These are phyloP conservation scores for Globisporangium ultimum DNA, from an alignment of 352 stramenopile genomes.

Conservation along the genomic window DNA sequence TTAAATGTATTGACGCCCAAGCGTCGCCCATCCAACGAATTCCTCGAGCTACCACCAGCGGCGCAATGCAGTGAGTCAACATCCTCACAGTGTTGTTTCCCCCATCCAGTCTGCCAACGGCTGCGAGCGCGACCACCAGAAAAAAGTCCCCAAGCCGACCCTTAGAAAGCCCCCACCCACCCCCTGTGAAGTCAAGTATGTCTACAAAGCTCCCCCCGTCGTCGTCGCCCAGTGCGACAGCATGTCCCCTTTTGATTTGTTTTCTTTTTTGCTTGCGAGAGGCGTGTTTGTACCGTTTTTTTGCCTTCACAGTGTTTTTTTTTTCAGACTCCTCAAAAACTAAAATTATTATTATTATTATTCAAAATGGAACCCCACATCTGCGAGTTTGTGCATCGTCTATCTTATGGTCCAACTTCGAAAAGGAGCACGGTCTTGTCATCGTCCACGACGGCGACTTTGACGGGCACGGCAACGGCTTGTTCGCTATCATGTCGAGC, in stretches of 20 bases:
- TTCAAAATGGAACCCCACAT: conserved; percentile 7
- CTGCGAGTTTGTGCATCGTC: neutral
- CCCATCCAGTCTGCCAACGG: neutral
- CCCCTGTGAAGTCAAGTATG: conserved; percentile 11
- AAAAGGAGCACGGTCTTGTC: conserved; percentile 65
- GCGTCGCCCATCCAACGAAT: neutral
- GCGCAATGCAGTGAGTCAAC: conserved; percentile 16
- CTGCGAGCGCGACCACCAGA: neutral
- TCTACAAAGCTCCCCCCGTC: neutral
- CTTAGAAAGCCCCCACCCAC: neutral
- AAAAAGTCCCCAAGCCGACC: conserved; percentile 1
- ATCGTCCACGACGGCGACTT: conserved; percentile 56
- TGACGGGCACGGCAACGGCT: conserved; percentile 30
- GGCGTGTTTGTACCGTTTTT: conserved; percentile 12
- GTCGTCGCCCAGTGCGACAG: no score
- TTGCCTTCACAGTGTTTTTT: conserved; percentile 1
- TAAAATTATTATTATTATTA: conserved; percentile 35
- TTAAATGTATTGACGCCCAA: conserved; percentile 6
- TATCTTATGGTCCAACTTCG: conserved; percentile 28
- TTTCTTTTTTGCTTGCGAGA: conserved; percentile 10
- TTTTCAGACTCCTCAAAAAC: conserved; percentile 13
- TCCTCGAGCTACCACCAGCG: conserved; percentile 16
- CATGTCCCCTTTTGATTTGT: conserved; percentile 7
- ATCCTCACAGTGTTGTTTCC: conserved; percentile 18
- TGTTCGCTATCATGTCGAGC: neutral